phyloP scores from a whole-genome alignment of 176 grass and related monocot species.

The Oryza officinalis region DNA sequence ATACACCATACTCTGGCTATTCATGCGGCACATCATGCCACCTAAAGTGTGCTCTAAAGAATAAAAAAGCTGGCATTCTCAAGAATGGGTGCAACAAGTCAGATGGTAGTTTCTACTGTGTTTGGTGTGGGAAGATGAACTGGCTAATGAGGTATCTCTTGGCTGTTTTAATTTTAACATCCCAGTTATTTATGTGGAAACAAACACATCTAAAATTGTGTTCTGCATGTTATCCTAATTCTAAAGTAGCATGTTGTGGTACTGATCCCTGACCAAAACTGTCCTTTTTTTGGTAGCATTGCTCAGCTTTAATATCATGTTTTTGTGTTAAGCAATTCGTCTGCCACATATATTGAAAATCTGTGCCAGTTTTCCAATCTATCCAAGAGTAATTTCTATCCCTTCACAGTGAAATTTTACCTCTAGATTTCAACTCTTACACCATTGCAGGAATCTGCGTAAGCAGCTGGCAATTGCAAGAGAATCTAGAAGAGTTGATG shows the following conservation, averaged over 20 bases:
- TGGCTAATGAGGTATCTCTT: constrained; percentile 74
- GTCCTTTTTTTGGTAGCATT: not conserved
- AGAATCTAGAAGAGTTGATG: constrained; percentile 81
- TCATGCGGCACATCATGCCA: constrained; percentile 86
- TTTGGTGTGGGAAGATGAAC: constrained; percentile 80
- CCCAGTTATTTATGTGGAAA: constrained; percentile 7
- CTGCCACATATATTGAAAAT: not conserved
- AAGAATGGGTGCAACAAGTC: constrained; percentile 61
- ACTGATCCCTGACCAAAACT: constrained; percentile 14
- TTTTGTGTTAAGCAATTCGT: constrained; percentile 6
- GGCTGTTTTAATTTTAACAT: constrained; percentile 26
- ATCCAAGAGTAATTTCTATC: not conserved
- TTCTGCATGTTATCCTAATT: not conserved
- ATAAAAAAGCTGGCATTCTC: constrained; percentile 67
- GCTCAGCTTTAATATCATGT: not conserved
- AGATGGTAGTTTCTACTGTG: constrained; percentile 80
- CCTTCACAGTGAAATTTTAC: not conserved
- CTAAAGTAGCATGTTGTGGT: not conserved
- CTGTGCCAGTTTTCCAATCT: not conserved
- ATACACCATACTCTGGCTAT: constrained; percentile 56
- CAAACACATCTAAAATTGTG: constrained; percentile 9
- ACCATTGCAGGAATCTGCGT: constrained; percentile 53
- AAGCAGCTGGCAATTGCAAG: constrained; percentile 77
- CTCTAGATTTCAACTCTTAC: constrained; percentile 11
- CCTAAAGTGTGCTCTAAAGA: constrained; percentile 82